These are phyloP conservation scores for Orychophragmus violaceus DNA, from an alignment of 345 rosid species.

Conservation along the genomic window DNA sequence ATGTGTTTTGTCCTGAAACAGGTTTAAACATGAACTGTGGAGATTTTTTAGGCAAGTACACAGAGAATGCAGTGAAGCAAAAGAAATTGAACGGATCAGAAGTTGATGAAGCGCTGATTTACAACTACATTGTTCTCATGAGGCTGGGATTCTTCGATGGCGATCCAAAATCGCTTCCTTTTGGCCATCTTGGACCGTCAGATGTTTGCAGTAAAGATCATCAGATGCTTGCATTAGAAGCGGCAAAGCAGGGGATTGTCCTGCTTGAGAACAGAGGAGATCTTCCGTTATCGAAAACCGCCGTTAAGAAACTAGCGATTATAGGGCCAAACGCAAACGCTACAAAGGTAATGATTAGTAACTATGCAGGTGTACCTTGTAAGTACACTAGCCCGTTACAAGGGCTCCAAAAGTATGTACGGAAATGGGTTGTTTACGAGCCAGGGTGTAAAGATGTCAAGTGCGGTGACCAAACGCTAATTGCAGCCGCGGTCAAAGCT, in stretches of 20 bases:
- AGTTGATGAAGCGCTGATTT: constrained; percentile 26
- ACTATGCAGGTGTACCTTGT: constrained; percentile 58
- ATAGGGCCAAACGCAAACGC: constrained; percentile 56
- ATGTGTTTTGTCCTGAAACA: neutral
- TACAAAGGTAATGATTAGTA: constrained; percentile 46
- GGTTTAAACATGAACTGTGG: constrained; percentile 74
- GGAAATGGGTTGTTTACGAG: constrained; percentile 12
- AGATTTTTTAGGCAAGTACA: constrained; percentile 24
- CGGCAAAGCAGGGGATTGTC: constrained; percentile 52
- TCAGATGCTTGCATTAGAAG: constrained; percentile 41
- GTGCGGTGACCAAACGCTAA: constrained; percentile 33
- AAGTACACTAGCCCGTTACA: constrained; percentile 34
- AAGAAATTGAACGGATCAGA: constrained; percentile 39
- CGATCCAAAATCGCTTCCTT: constrained; percentile 28
- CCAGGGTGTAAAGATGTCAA: constrained; percentile 44
- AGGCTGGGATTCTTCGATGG: constrained; percentile 64
- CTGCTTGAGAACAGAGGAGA: constrained; percentile 41
- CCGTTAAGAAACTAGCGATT: constrained; percentile 28
- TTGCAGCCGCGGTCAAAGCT: constrained; percentile 27
- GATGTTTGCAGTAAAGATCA: constrained; percentile 29
- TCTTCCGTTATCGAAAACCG: constrained; percentile 27
- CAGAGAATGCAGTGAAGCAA: constrained; percentile 31
- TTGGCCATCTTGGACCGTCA: constrained; percentile 29
- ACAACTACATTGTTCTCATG: constrained; percentile 41
- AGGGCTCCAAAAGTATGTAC: constrained; percentile 33